Conservation (phyloP, 1,284 basidiomycete genomes). For the Rhodotorula sp. region DNA sequence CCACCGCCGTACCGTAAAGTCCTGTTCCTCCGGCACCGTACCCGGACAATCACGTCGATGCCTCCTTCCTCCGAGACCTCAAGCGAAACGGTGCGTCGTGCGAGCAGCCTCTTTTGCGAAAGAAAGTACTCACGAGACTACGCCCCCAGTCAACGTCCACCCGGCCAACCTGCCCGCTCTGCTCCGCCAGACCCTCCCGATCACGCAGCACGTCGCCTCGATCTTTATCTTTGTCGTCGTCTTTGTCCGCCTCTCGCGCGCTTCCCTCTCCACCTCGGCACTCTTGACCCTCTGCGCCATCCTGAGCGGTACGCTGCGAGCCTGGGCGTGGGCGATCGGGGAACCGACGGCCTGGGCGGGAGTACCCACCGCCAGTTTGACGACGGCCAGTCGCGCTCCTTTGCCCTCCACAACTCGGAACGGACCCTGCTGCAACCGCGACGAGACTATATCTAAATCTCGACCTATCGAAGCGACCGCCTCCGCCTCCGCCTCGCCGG, state of each 20-base stretch:
- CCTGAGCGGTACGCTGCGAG: constrained; percentile 67
- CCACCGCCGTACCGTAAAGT: constrained; percentile 33
- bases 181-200: constrained; percentile 68
- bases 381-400: too few species aligned
- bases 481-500: neutral
- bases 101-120: too few species aligned
- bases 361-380: constrained; percentile 3
- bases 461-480: constrained; percentile 44
- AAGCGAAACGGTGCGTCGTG: constrained; percentile 44
- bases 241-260: constrained; percentile 70
- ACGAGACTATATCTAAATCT: too few species aligned
- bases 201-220: constrained; percentile 79
- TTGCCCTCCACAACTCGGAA: too few species aligned
- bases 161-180: constrained; percentile 73
- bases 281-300: constrained; percentile 48
- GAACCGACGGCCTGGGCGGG: constrained; percentile 6
- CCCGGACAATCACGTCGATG: constrained; percentile 44
- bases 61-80: constrained; percentile 40
- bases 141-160: constrained; percentile 66
- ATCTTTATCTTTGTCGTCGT: constrained; percentile 78
- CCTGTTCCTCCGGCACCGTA: constrained; percentile 41
- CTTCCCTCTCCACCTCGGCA: constrained; percentile 51
- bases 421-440: too few species aligned
- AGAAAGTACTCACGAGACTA: neutral
- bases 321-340: constrained; percentile 52